Evolutionary conservation across 1,139 yeast genomes (phyloP).

Genomic region (Magnusiomyces fungicola): DNA sequence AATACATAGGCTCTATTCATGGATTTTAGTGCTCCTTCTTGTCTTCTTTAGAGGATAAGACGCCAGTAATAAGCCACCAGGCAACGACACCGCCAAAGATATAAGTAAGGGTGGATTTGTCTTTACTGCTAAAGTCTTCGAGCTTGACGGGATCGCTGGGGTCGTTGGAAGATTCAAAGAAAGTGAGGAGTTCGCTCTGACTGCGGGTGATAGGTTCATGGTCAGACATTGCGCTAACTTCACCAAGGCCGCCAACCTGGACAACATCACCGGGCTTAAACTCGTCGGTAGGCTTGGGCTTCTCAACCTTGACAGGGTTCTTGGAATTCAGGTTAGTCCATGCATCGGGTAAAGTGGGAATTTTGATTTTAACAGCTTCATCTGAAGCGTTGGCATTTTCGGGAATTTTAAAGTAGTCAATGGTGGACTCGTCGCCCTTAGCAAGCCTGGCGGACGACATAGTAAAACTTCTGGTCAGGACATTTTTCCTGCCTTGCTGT

Average conservation of each 20-base stretch:
- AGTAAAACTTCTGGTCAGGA: background rate
- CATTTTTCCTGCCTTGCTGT: background rate
- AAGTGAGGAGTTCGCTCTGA: constrained; percentile 8
- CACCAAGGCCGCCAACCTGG: constrained; percentile 18
- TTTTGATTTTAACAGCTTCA: constrained; percentile 29
- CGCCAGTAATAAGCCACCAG: constrained; percentile 31
- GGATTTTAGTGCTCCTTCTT: background rate
- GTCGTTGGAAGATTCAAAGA: constrained; percentile 22
- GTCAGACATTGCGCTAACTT: constrained; percentile 17
- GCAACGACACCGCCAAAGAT: constrained; percentile 30
- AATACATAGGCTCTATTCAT: too few relatives aligned
- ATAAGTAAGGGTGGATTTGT: constrained; percentile 27
- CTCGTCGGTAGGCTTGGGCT: constrained; percentile 16
- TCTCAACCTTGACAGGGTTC: constrained; percentile 11
- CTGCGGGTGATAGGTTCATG: constrained; percentile 11
- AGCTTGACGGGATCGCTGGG: constrained; percentile 9
- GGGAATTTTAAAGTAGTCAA: constrained; percentile 38
- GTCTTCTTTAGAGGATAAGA: constrained; percentile 1
- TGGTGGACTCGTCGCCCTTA: constrained; percentile 37
- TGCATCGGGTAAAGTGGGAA: constrained; percentile 36
- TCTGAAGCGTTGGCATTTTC: constrained; percentile 20
- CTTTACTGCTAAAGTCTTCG: constrained; percentile 22
- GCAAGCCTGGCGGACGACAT: constrained; percentile 20
- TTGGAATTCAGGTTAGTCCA: constrained; percentile 9
- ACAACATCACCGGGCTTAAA: constrained; percentile 20